Base-by-base conservation (phyloP, 805 yeast species). In the Nakazawaea wyomingensis region DNA sequence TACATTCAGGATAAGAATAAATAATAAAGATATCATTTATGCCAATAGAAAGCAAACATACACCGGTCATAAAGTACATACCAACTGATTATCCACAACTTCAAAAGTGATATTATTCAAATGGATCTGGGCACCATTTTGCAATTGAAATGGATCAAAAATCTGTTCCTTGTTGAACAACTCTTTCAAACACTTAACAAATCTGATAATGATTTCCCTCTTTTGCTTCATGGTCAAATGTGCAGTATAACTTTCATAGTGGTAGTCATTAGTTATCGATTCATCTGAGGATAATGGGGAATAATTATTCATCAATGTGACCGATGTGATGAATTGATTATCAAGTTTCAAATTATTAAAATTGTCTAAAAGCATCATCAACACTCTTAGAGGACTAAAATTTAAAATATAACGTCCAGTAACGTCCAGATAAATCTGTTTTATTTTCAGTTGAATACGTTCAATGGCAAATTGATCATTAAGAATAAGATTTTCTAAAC, bases 351-450 rank as follows among this genome's bases (percentile, higher is more conserved):
- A 14, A 19, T 37, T 26, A 29, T 37, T 29, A 8, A 11, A 28
- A 18, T 29, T 37, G n/a, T 20, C 24, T 26, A 29, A 18, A n/a
- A 36, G 4, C 31, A 24, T 24, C n/a, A 9, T n/a, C 13, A 36
- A 26, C 16, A 36, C 30, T 16, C 8, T 9, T 8, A 24, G 10
- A 4, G 39, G 31, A n/a, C 26, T n/a, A 18, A 27, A 36, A 27
- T 36, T 27, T 4, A 36, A 4, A 13, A 36, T 26, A 11, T 14
- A 28, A 10, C 14, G 10, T 16, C 21, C 31, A 7, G 39, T 36
- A 20, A 36, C 21, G 13, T 36, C 39, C 17, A 16, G 8, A 17
- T 36, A 36, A 16, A 36, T 36, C n/a, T 36, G 28, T 17, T 17
- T 27, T 11, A 36, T 9, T 27, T 26, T 36, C n/a, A 17, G 3